phyloP scores from a whole-genome alignment of 1,284 basidiomycete species.

The Tylopilus sp. region DNA sequence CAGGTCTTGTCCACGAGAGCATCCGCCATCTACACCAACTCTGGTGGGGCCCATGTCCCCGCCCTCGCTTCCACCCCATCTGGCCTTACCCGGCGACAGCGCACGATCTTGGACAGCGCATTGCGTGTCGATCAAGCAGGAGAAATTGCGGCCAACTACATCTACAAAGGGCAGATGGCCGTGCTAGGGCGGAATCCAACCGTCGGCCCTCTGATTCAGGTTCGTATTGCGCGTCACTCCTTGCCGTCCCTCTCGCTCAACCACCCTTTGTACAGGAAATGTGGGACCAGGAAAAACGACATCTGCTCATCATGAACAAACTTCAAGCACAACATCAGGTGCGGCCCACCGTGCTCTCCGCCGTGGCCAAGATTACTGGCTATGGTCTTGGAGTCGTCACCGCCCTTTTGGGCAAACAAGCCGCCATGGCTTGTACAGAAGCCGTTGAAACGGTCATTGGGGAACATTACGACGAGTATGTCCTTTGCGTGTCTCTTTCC shows the following conservation, averaged over 20 bases:
- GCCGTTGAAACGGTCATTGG: constrained; percentile 97
- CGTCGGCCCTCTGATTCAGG: constrained; percentile 73
- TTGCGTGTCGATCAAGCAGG: constrained; percentile 89
- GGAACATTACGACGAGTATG: constrained; percentile 96
- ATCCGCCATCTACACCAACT: constrained; percentile 38
- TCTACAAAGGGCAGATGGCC: constrained; percentile 80
- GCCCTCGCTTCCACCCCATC: constrained; percentile 47
- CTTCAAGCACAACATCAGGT: constrained; percentile 79
- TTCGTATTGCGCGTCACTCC: constrained; percentile 29
- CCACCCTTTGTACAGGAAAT: constrained; percentile 59
- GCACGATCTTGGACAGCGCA: constrained; percentile 52
- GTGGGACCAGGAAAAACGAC: constrained; percentile 96
- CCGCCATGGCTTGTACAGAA: constrained; percentile 97
- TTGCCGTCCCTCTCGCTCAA: constrained; percentile 3
- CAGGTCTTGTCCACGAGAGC: constrained; percentile 25
- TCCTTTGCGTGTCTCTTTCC: constrained; percentile 17
- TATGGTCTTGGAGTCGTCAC: constrained; percentile 82
- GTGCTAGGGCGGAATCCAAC: constrained; percentile 60
- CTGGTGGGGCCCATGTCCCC: constrained; percentile 31
- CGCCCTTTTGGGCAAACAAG: constrained; percentile 85
- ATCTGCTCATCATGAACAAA: constrained; percentile 80
- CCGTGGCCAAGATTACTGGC: constrained; percentile 81
- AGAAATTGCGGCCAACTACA: constrained; percentile 90
- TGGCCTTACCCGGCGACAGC: constrained; percentile 45
- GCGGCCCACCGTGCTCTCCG: constrained; percentile 79